phyloP scores from a whole-genome alignment of 2,329 filamentous ascomycete species.

The Albophoma yamanashiensis region DNA sequence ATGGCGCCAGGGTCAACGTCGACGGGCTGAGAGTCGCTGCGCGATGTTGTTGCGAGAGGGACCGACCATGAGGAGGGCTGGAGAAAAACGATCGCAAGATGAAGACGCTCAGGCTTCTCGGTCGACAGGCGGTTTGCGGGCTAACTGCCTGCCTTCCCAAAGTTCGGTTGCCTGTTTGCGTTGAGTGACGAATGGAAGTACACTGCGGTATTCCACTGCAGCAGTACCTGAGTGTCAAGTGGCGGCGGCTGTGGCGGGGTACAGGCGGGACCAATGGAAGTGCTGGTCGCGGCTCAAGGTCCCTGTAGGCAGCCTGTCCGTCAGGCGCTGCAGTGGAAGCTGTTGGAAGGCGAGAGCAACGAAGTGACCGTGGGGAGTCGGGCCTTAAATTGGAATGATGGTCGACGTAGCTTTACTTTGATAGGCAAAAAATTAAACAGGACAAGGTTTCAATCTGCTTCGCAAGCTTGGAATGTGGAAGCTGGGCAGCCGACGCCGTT shows the following conservation, averaged over 20 bases:
- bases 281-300: background rate
- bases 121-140: background rate
- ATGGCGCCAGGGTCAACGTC: constrained; percentile 14
- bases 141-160: background rate
- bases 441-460: background rate
- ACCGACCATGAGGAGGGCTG: constrained; percentile 4
- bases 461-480: background rate
- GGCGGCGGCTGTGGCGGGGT: background rate
- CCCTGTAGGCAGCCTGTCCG: background rate
- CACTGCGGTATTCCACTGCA: background rate
- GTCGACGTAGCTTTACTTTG: background rate
- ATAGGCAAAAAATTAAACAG: background rate
- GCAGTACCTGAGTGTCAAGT: background rate
- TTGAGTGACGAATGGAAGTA: background rate
- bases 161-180: background rate
- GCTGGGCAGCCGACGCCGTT: background rate
- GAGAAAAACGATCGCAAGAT: background rate
- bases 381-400: background rate
- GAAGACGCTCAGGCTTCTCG: background rate
- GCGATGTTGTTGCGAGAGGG: background rate
- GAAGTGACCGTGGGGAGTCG: background rate
- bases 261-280: background rate
- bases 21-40: constrained; percentile 1
- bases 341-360: background rate
- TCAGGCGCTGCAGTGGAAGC: background rate